These are phyloP conservation scores for Teunomyces stri DNA, from an alignment of 805 yeast genomes.

Conservation along the genomic window DNA sequence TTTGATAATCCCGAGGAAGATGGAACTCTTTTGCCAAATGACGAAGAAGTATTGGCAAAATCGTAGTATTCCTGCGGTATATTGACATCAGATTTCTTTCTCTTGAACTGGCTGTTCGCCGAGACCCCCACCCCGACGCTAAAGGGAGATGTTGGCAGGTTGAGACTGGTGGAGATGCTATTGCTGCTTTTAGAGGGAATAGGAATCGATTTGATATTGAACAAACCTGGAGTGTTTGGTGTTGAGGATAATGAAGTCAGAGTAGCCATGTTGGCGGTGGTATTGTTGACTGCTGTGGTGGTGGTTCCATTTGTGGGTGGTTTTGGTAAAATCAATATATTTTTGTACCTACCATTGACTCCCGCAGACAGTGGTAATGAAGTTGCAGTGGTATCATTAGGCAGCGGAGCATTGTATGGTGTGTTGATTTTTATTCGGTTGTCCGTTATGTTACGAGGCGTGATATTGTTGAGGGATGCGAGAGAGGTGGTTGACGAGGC, in stretches of 20 bases:
- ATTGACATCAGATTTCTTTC: conserved; percentile 41
- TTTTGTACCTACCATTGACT: conserved; percentile 25
- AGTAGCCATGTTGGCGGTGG: conserved; percentile 6
- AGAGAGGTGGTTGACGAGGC: background rate
- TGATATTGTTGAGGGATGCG: background rate
- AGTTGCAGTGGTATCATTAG: background rate
- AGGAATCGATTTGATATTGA: conserved; percentile 27
- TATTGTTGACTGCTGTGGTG: conserved; percentile 4
- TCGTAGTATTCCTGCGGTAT: conserved; percentile 15
- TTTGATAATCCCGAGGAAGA: conserved; percentile 10
- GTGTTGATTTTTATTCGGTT: conserved; percentile 8
- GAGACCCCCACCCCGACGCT: background rate
- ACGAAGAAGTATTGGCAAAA: conserved; percentile 12
- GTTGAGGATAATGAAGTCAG: conserved; percentile 11
- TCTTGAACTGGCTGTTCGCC: conserved; percentile 32
- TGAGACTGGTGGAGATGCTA: conserved; percentile 4
- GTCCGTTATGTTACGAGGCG: conserved; percentile 1
- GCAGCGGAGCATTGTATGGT: conserved; percentile 1
- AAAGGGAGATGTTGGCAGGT: conserved; percentile 24
- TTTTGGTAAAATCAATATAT: conserved; percentile 41
- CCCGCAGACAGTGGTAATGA: conserved; percentile 4
- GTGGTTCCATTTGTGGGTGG: conserved; percentile 17
- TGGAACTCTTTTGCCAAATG: conserved; percentile 19
- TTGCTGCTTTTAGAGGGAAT: conserved; percentile 18
- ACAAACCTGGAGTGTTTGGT: conserved; percentile 13